phyloP scores from a whole-genome alignment of 1,139 yeast genomes.

The Saccharomyces uvarum region DNA sequence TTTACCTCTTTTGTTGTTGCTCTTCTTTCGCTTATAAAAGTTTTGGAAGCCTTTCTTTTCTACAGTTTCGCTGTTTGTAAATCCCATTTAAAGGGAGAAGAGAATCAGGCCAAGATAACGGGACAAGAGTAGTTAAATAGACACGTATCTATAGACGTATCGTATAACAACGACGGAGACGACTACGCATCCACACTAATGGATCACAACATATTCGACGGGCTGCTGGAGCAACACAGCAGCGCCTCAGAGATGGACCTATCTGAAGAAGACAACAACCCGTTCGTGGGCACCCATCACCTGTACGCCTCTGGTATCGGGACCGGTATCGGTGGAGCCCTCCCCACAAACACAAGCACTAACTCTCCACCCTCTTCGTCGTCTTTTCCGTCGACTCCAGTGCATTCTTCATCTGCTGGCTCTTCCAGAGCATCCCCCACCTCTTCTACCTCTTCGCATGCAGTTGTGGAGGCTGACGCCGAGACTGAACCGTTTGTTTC shows the following conservation, averaged over 20 bases:
- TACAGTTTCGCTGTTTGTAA: not conserved
- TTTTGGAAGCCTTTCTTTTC: not conserved
- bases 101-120: not conserved
- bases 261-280: constrained; percentile 44
- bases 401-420: constrained; percentile 2
- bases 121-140: not conserved
- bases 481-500: constrained; percentile 5
- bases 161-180: not conserved
- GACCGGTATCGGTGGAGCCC: not conserved
- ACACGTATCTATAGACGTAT: not conserved
- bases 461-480: not conserved
- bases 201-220: not conserved
- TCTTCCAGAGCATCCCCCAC: not conserved
- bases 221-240: not conserved
- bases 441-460: not conserved
- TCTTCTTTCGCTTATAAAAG: not conserved
- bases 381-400: not conserved
- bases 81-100: not conserved
- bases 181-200: not conserved
- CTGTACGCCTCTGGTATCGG: constrained; percentile 36
- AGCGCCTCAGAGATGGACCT: not conserved
- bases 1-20: not conserved
- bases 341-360: not conserved
- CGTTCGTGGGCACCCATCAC: constrained; percentile 40
- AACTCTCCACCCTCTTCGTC: not conserved